A percentile compares a stretch with the other conserved stretches of the same genome.
Conservation (phyloP, 129 eudicot genomes). For the Lonicera japonica region DNA sequence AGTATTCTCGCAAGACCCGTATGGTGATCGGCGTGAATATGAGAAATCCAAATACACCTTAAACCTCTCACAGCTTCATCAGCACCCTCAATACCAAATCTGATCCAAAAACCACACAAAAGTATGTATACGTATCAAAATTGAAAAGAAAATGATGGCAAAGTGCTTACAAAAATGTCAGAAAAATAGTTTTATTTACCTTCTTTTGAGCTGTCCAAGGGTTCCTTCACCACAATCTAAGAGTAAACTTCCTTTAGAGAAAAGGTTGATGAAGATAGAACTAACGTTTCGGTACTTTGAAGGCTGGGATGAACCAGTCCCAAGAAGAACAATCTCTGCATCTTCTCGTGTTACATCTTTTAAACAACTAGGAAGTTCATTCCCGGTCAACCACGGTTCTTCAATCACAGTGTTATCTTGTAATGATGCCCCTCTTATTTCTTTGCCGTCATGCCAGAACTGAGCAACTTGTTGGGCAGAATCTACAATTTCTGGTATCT, state of each 20-base stretch:
- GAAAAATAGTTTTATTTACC: conserved; percentile 28
- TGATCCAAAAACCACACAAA: conserved; percentile 6
- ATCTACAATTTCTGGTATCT: conserved; percentile 74
- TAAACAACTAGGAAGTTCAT: conserved; percentile 54
- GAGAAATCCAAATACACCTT: conserved; percentile 87
- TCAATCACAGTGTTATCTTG: conserved; percentile 31
- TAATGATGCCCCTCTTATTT: conserved; percentile 8
- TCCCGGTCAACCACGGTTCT: conserved; percentile 69
- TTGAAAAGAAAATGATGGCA: not conserved
- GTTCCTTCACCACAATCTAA: conserved; percentile 97
- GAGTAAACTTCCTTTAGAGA: conserved; percentile 72
- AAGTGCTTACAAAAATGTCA: not conserved
- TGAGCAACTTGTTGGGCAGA: conserved; percentile 57
- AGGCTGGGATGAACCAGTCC: conserved; percentile 97
- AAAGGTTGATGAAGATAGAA: conserved; percentile 77
- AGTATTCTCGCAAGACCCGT: conserved; percentile 88
- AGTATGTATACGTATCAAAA: not conserved
- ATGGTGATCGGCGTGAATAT: conserved; percentile 93
- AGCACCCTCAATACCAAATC: conserved; percentile 72
- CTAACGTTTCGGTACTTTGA: conserved; percentile 89
- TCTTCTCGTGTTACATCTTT: conserved; percentile 69
- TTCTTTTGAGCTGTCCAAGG: conserved; percentile 84
- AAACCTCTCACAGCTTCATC: conserved; percentile 61
- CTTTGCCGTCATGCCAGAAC: conserved; percentile 32
- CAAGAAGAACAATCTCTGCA: conserved; percentile 87